These are phyloP conservation scores for Mycena polygramma DNA, from an alignment of 768 basidiomycete genomes.

Conservation along the genomic window DNA sequence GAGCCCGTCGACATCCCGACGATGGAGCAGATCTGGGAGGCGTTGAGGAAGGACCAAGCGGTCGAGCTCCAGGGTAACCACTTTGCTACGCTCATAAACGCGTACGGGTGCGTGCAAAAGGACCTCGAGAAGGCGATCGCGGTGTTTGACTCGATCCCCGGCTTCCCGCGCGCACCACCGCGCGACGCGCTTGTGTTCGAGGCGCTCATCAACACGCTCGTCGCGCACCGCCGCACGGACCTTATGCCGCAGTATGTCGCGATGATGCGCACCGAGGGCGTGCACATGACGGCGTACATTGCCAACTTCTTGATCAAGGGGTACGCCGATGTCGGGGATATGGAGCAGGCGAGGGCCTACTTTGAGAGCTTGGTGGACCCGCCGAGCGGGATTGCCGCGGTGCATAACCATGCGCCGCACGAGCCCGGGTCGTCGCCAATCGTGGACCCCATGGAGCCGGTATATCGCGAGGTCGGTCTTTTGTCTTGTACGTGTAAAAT, in stretches of 20 bases:
- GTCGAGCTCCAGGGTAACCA: conserved; percentile 62
- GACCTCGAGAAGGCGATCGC: conserved; percentile 82
- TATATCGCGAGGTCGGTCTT: conserved; percentile 82
- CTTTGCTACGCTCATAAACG: conserved; percentile 89
- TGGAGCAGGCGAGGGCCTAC: conserved; percentile 78
- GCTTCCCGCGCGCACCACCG: conserved; percentile 64
- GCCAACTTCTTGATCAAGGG: conserved; percentile 88
- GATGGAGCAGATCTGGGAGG: conserved; percentile 79
- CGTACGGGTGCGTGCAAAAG: conserved; percentile 84
- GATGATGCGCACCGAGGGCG: conserved; percentile 70
- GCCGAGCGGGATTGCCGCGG: conserved; percentile 85
- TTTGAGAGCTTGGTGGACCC: conserved; percentile 90
- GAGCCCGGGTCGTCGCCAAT: conserved; percentile 53
- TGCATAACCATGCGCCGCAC: conserved; percentile 88
- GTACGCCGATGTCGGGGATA: conserved; percentile 73
- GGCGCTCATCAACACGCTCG: conserved; percentile 88
- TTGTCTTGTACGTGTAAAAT: neutral
- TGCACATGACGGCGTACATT: conserved; percentile 96
- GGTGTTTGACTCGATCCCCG: conserved; percentile 81
- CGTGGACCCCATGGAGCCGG: conserved; percentile 65
- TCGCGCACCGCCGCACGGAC: conserved; percentile 83
- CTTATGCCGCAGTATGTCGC: conserved; percentile 77
- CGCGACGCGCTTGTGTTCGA: conserved; percentile 93
- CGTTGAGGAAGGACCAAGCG: conserved; percentile 61
- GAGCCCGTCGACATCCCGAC: conserved; percentile 81